These are phyloP conservation scores for Euphorbia peplus DNA, from an alignment of 345 rosid species.

Conservation along the genomic window DNA sequence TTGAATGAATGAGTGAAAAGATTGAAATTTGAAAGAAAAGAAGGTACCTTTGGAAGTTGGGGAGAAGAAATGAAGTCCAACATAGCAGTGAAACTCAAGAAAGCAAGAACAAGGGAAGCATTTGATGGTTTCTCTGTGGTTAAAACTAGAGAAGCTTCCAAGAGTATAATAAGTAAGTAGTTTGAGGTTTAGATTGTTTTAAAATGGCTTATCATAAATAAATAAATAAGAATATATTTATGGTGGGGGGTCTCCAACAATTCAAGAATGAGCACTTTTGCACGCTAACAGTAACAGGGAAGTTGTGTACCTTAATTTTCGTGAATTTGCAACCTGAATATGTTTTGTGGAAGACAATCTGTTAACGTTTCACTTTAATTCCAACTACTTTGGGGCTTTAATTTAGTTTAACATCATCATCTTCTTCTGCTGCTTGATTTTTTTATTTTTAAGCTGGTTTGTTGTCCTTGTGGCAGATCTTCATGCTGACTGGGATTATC, in stretches of 20 bases:
- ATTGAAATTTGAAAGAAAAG: not conserved
- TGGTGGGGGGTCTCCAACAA: slow-evolving; percentile 34
- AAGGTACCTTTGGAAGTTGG: slow-evolving; percentile 47
- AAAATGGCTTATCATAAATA: not conserved
- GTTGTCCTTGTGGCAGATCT: slow-evolving; percentile 11
- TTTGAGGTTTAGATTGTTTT: slow-evolving; percentile 13
- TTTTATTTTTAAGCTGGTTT: not conserved
- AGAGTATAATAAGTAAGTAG: slow-evolving; percentile 10
- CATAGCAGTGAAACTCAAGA: slow-evolving; percentile 25
- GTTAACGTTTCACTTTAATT: slow-evolving; percentile 2
- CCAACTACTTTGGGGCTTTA: not conserved
- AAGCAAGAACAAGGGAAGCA: slow-evolving; percentile 22
- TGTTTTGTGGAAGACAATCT: slow-evolving; percentile 13
- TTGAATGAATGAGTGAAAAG: not conserved
- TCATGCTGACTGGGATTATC: slow-evolving; percentile 16
- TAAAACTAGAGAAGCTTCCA: slow-evolving; percentile 15
- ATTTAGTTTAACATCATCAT: no score
- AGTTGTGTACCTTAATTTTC: not conserved
- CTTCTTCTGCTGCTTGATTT: not conserved
- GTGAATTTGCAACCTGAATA: no score
- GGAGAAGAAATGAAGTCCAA: slow-evolving; percentile 52
- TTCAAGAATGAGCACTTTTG: slow-evolving; percentile 11
- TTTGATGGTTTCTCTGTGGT: slow-evolving; percentile 23
- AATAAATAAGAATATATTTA: slow-evolving; percentile 2
- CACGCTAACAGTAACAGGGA: not conserved